Evolutionary conservation across 148 eudicot genomes (phyloP), one percentile per base, ranked within the genome.

Genomic region (Oxyria digyna): DNA sequence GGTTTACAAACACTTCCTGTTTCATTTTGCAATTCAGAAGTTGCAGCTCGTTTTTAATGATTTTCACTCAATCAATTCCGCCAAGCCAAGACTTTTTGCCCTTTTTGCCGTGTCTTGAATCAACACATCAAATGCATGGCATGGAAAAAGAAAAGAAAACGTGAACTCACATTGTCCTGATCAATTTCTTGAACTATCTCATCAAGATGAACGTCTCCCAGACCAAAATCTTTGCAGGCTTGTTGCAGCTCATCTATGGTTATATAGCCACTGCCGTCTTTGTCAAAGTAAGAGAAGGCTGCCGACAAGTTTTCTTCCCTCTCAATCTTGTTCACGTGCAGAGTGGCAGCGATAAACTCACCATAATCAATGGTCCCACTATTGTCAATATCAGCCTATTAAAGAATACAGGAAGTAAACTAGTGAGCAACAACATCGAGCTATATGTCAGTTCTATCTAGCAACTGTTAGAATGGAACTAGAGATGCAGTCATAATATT

Each of bases 321-420:
- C 67, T 77, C 84, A 78, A 81, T 81, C 81, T 81, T 81, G 54
- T 81, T 81, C 72, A 81, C 62, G 74, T 81, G 81, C 35, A 81
- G 74, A 9, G 84, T 81, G 27, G 84, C 84, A 55, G 84, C 84
- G 15, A 81, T 74, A 71, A 81, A 81, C 70, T 81, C 84, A 46
- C 78, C 84, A 67, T 81, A 81, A 20, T 81, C 84, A 20, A 81
- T 81, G 54, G 77, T 81, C 72, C 84, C 81, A 31, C 24, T 81
- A 66, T 81, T 81, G 77, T 78, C 84, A 21, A 81, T 75, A 72
- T 81, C 84, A 66, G 81, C 84, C 84, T 81, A 72, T n/a, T 27
- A 43, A 29, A 68, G 49, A 59, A 31, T 14, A 59, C 18, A 59
- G 13, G 38, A 54, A 27, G 31, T 20, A 29, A 59, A 5, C 18